phyloP scores from a whole-genome alignment of 2,329 filamentous ascomycete genomes.

The Fusarium aywerte region DNA sequence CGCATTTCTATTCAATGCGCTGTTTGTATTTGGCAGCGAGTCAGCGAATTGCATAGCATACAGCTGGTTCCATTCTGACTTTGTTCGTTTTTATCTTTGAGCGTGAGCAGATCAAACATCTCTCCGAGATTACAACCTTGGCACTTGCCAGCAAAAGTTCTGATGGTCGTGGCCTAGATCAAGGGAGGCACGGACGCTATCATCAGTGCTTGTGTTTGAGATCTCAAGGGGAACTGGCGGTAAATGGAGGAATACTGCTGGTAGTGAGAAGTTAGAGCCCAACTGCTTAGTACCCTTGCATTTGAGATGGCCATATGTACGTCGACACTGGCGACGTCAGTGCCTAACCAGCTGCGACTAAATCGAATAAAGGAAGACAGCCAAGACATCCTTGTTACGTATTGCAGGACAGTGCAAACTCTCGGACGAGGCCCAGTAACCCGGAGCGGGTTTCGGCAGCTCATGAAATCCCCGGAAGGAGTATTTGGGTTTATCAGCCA shows the following conservation, averaged over 20 bases:
- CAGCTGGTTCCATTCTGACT: background rate
- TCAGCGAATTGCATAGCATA: conserved; percentile 6
- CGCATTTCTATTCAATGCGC: background rate
- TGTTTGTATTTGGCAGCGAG: conserved; percentile 6
- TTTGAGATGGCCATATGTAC: conserved; percentile 9
- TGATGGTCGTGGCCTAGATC: background rate
- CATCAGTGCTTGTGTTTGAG: conserved; percentile 1
- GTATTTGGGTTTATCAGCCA: conserved; percentile 12
- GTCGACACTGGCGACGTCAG: conserved; percentile 15
- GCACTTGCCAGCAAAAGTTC: background rate
- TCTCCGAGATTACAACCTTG: background rate
- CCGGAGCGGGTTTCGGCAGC: conserved; percentile 1
- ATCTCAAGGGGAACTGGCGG: conserved; percentile 6
- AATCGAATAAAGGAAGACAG: conserved; percentile 5
- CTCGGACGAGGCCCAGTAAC: background rate
- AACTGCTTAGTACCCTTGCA: conserved; percentile 22
- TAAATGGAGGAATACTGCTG: conserved; percentile 7
- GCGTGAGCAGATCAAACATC: conserved; percentile 11
- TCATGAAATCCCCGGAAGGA: conserved; percentile 6
- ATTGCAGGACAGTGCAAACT: conserved; percentile 27
- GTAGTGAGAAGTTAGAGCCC: conserved; percentile 16
- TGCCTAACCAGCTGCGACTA: conserved; percentile 18
- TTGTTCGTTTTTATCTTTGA: background rate
- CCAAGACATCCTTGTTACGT: conserved; percentile 4
- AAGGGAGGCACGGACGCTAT: background rate